Evolutionary conservation across 371 early-diverging fungal genomes (phyloP), one percentile per base, ranked within the genome.

Genomic region (Enterospora canceri): DNA sequence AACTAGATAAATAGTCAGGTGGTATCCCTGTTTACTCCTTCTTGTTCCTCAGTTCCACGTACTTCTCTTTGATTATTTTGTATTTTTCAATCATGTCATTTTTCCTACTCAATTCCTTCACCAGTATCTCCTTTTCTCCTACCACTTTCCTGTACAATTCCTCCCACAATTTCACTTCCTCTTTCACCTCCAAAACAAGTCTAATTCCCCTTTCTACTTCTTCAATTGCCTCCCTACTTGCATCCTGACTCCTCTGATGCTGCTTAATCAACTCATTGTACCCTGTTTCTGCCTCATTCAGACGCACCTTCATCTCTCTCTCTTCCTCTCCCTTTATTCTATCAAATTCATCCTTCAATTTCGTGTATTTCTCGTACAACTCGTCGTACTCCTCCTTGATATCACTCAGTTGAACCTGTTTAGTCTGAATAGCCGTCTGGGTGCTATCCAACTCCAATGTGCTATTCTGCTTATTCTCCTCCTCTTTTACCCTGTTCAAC

Each of bases 51-150:
- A 53, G 16, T 67, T 35, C 31, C 23, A 49, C 16, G 21, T 49
- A 49, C 2, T 21, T 19, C 30, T 58, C 58, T 77, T 69, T 50
- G 34, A 70, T 21, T 47, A 65, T 54, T 62, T 46, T 32, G 58
- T 34, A 59, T 67, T 55, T 49, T 32, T 24, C 65, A 21, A 28
- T n/a, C 0, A 48, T 19, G 19, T 40, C 67, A n/a, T 1, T 19
- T 18, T 23, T 0, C 8, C 50, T 54, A 1, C n/a, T 19, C 15
- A 46, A 5, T 28, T 35, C 33, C 1, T 21, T 40, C n/a, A 24
- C 48, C 4, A 58, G 12, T n/a, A 5, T 33, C n/a, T 58, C 12
- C 8, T 40, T 40, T 40, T n/a, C n/a, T n/a, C n/a, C n/a, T n/a
- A n/a, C n/a, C n/a, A n/a, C n/a, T n/a, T n/a, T n/a, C n/a, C n/a